phyloP scores from a whole-genome alignment of 2,329 filamentous ascomycete genomes.

The Verticillium dahliae region DNA sequence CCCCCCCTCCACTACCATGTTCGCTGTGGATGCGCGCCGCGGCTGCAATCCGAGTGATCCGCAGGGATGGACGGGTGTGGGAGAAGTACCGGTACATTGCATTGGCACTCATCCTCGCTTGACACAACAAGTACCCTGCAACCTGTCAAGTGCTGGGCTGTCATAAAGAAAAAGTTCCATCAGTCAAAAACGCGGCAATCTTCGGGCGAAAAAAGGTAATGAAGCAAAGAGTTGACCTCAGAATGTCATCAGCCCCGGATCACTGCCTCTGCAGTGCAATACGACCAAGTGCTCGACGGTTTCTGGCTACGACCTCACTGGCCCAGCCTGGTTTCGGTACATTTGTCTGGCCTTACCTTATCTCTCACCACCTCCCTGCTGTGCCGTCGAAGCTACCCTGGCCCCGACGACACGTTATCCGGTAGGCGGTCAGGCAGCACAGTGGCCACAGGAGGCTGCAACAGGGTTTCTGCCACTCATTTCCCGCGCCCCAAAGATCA shows the following conservation, averaged over 20 bases:
- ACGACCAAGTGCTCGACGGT: background rate
- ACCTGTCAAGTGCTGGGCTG: background rate
- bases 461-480: background rate
- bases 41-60: constrained; percentile 1
- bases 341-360: background rate
- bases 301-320: background rate
- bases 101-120: background rate
- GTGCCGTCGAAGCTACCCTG: background rate
- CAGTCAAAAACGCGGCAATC: background rate
- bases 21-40: background rate
- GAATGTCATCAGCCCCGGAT: constrained; percentile 13
- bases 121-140: background rate
- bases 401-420: background rate
- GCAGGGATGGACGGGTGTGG: background rate
- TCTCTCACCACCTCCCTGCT: no score
- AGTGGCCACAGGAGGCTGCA: background rate
- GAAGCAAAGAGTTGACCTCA: background rate
- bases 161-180: background rate
- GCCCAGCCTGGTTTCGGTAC: background rate
- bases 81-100: background rate
- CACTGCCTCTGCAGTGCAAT: background rate
- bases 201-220: background rate
- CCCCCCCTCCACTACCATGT: background rate
- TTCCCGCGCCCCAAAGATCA: background rate
- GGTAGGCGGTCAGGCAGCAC: background rate